These are phyloP conservation scores for Fomitopsis betulina DNA, from an alignment of 1,284 basidiomycete genomes.

Conservation along the genomic window DNA sequence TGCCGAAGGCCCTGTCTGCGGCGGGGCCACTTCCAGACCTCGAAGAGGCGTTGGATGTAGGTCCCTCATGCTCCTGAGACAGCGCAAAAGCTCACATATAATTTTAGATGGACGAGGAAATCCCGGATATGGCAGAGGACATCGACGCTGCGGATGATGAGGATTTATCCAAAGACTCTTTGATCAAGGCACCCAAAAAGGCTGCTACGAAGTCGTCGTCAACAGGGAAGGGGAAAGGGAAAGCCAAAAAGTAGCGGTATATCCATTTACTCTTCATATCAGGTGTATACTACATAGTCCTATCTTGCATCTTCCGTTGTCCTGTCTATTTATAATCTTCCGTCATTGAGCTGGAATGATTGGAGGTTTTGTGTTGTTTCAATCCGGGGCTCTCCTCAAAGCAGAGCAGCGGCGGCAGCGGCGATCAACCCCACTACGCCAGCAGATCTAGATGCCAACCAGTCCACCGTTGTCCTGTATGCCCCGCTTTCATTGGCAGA, in stretches of 20 bases:
- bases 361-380: background rate
- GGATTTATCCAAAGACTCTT: background rate
- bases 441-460: background rate
- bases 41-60: slow-evolving; percentile 77
- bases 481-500: background rate
- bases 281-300: background rate
- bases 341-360: background rate
- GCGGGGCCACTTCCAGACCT: slow-evolving; percentile 78
- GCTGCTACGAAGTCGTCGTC: background rate
- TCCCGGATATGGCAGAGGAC: slow-evolving; percentile 37
- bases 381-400: too few species aligned
- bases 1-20: slow-evolving; percentile 70
- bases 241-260: background rate
- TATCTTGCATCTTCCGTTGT: background rate
- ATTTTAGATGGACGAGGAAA: slow-evolving; percentile 35
- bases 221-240: background rate
- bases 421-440: background rate
- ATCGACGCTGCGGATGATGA: slow-evolving; percentile 2
- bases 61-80: slow-evolving; percentile 8
- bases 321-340: background rate
- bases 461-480: background rate
- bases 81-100: background rate
- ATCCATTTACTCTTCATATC: background rate
- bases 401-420: background rate
- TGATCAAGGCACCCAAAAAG: background rate